phyloP scores from a whole-genome alignment of 495 filamentous ascomycete genomes.

The Penicillium soppii region DNA sequence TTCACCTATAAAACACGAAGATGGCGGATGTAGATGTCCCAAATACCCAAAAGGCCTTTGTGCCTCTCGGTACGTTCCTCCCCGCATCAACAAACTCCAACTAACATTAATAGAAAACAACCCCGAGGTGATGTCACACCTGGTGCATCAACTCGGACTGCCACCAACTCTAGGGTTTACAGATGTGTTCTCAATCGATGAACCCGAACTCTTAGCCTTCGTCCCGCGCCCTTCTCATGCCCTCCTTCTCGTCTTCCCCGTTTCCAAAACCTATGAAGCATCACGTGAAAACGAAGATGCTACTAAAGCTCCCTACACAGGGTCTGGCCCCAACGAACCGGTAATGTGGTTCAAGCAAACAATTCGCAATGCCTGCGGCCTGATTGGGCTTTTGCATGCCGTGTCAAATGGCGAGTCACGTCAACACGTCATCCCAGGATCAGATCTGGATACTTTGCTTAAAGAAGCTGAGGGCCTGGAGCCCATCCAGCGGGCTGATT shows the following conservation, averaged over 20 bases:
- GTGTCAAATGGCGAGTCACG: conserved; percentile 60
- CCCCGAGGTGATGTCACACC: conserved; percentile 74
- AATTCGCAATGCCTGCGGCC: conserved; percentile 83
- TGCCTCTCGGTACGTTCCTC: conserved; percentile 41
- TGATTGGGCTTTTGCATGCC: conserved; percentile 79
- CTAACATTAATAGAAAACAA: conserved; percentile 58
- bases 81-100: background rate
- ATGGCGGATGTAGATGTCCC: conserved; percentile 43
- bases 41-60: conserved; percentile 45
- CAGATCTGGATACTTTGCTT: conserved; percentile 48
- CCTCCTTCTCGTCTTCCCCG: conserved; percentile 81
- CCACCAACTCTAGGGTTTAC: conserved; percentile 65
- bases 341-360: conserved; percentile 91
- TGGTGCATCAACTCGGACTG: conserved; percentile 75
- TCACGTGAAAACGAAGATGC: conserved; percentile 65
- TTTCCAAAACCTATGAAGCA: conserved; percentile 67
- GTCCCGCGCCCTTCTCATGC: conserved; percentile 81
- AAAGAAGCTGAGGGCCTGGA: conserved; percentile 40
- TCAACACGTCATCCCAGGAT: conserved; percentile 41
- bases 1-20: too few species aligned
- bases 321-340: conserved; percentile 53
- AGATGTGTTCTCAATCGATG: conserved; percentile 81
- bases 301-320: conserved; percentile 48
- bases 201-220: conserved; percentile 74
- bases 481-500: conserved; percentile 59